Base-by-base conservation (phyloP, 1,284 basidiomycete species). In the Wallemia mellicola region DNA sequence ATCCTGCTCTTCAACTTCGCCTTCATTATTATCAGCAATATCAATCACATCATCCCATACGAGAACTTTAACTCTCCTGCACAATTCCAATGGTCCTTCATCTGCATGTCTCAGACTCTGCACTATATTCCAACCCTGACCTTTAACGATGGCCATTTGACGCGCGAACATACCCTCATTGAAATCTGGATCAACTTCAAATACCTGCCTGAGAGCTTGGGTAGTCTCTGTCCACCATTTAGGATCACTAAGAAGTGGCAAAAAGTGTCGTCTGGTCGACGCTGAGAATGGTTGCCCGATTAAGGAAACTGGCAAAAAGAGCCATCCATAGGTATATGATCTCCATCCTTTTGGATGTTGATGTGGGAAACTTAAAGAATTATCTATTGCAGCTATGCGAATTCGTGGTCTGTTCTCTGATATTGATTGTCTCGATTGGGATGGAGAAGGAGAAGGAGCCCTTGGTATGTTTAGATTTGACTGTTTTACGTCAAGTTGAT, bases 191-290 rank as follows among this genome's bases (percentile, higher is more conserved):
- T 89, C 87, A 17, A 84, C 74, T 17, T 77, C 76, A 67, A 88
- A 88, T 24, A 89, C 66, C 63, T 80, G 80, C 61, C 81, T 73
- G 5, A 92, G 72, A 63, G 86, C 78, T 63, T 74, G 80, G 1
- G 80, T 83, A 2, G 86, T 88, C 66, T 86, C 80, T 63, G 83
- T 77, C 88, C 88, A 94, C 88, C 88, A 94, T 2, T 72, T 66
- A 64, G 85, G 86, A 5, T 80, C 82, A 9, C 82, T 83, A 48
- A 94, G 70, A 27, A 87, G 71, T 0, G 85, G 82, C 58, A 92
- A 69, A 67, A 91, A 87, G 64, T 86, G 82, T 58, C 79, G 76
- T 26, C 86, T 74, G 1, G 86, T 88, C 67, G 79, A 76, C 63
- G 82, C 77, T 63, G 83, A 84, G 68, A 89, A 91, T 1, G 86